These are phyloP conservation scores for Calonectria ilicicola DNA, from an alignment of 2,329 filamentous ascomycete species.

Conservation along the genomic window DNA sequence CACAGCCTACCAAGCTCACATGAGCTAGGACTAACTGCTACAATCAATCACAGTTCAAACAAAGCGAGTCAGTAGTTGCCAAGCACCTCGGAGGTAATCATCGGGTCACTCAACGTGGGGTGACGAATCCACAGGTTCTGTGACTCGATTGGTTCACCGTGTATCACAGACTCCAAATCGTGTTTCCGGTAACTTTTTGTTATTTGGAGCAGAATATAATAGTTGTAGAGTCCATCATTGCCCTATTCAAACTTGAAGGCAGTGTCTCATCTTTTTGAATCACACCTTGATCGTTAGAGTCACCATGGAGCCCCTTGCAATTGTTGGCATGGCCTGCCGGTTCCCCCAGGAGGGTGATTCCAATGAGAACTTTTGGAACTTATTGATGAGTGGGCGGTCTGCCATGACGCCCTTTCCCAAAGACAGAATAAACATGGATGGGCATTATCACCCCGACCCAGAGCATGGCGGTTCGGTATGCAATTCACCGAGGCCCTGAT, in stretches of 20 bases:
- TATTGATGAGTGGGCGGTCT: conserved; percentile 10
- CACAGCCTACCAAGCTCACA: not conserved
- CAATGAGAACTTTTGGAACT: conserved; percentile 18
- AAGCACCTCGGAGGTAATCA: not conserved
- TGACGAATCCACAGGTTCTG: not conserved
- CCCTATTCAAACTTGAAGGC: not conserved
- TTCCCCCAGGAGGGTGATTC: conserved; percentile 9
- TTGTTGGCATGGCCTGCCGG: conserved; percentile 15
- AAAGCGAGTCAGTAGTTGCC: not conserved
- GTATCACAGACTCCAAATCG: not conserved
- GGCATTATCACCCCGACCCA: conserved; percentile 10
- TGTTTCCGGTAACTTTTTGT: not conserved
- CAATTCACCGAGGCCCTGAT: not conserved
- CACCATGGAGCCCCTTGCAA: conserved; percentile 13
- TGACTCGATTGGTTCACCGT: not conserved
- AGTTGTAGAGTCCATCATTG: not conserved
- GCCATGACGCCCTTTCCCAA: conserved; percentile 12
- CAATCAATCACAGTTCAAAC: not conserved
- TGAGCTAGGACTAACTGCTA: not conserved
- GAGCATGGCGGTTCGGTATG: conserved; percentile 12
- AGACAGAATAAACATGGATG: conserved; percentile 13
- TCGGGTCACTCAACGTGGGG: not conserved
- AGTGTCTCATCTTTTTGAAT: not conserved
- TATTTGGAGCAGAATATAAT: not conserved
- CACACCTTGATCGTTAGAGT: not conserved